Base-by-base conservation (phyloP, 257 asterid genomes). In the Lithospermum erythrorhizon region DNA sequence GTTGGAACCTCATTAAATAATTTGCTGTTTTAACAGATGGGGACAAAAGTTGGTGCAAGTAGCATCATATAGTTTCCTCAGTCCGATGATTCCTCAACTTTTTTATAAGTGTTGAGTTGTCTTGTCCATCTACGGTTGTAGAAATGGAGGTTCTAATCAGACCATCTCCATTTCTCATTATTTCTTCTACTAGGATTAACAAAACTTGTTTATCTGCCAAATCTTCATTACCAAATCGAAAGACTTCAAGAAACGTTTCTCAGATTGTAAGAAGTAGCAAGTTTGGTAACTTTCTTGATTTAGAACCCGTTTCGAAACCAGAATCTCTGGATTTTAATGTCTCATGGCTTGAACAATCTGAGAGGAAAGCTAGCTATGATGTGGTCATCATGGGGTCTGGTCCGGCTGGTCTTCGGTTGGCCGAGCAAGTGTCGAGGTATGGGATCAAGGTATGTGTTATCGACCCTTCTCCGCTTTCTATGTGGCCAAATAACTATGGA, bases 401-500 rank as follows among this genome's bases (percentile, higher is more conserved):
- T 23, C 98, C 98, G 2, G 93, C 96, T 35, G 98, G 98, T 21
- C 82, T 88, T 66, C 77, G 95, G 30, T 77, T 88, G 9, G 88
- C 95, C 9, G 95, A 88, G 76, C 94, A 79, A 57, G 85, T 86
- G 8, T 74, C 96, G 21, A 29, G 77, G 2, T 73, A 67, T 64
- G 95, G 95, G 64, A 81, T 88, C 30, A 74, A 83, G 80, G 96
- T 86, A 61, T 88, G 96, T 60, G 84, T 90, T 61, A 62, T 91
- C 35, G 98, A 91, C 68, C 95, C 98, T 73, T 79, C 95, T 2
- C 95, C 96, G 14, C 90, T 91, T 30, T 82, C 95, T 52, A 71
- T 77, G 85, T 88, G 96, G 96, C 98, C 94, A 1, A 84, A 86
- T 65, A 88, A 91, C 58, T 88, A 86, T 65, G 96, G 98, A 21